Evolutionary conservation across 441 rosid genomes (phyloP), one percentile per base, ranked within the genome.

Genomic region (Croton setiger): DNA sequence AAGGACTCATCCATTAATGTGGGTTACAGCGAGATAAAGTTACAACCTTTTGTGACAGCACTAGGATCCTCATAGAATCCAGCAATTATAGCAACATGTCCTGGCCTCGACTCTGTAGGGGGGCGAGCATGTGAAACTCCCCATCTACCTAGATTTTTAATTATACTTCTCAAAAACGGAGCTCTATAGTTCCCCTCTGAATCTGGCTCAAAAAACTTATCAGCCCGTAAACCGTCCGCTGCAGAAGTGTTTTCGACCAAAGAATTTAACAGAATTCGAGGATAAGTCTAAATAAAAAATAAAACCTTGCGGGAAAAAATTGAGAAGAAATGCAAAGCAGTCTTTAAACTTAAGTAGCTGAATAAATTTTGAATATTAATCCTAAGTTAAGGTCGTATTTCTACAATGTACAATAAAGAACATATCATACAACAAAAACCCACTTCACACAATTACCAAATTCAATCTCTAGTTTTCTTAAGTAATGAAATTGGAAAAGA

Each of bases 71-170:
- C 99, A 60, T 91, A 94, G 80, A 94, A 94, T 41, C 99, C 97
- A 73, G 99, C 99, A 58, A 94, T 94, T 48, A 94, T 78, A 62
- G 99, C 82, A 60, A 92, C 99, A 81, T 94, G 99, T 8, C 99
- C 98, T 56, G 97, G 99, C 82, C 97, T 82, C 66, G 99, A 94
- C 67, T 94, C 98, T 1, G 99, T 94, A 4, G 99, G 99, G 68
- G 99, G 99, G 17, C 97, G 92, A 79, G 99, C 99, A 80, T 94
- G 99, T 63, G 99, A 94, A n/a, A 94, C 98, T 67, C 97, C 99
- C 99, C 99, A 94, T 52, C 94, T 87, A 23, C 98, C 99, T 68
- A 78, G 84, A 60, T 78, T 83, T 76, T 86, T 87, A 11, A 94
- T 92, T 37, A 92, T 71, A 81, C 82, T 87, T 73, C 98, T 88